These are phyloP conservation scores for Ceratocystiopsis brevicomis DNA, from an alignment of 2,329 filamentous ascomycete genomes.

Conservation along the genomic window DNA sequence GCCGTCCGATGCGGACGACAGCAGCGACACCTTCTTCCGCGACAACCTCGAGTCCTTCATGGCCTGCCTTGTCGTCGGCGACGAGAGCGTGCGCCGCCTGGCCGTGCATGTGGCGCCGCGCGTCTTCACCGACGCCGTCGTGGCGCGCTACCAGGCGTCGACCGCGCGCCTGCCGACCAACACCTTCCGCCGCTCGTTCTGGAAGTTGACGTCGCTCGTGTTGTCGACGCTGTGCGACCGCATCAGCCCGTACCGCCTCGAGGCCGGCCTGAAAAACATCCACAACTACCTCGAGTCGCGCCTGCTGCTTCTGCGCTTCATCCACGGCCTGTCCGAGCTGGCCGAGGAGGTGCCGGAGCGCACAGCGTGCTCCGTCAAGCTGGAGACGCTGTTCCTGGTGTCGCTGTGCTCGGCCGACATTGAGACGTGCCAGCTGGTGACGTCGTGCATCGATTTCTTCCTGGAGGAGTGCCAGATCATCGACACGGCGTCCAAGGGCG, in stretches of 20 bases:
- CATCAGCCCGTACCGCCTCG: slow-evolving; percentile 23
- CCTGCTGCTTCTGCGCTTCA: slow-evolving; percentile 29
- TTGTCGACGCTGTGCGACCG: slow-evolving; percentile 31
- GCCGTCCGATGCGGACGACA: slow-evolving; percentile 15
- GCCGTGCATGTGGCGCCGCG: slow-evolving; percentile 28
- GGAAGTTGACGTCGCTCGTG: slow-evolving; percentile 31
- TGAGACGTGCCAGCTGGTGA: slow-evolving; percentile 45
- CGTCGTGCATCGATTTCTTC: slow-evolving; percentile 39
- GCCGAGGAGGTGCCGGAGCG: slow-evolving; percentile 36
- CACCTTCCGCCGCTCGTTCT: slow-evolving; percentile 26
- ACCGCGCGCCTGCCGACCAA: slow-evolving; percentile 19
- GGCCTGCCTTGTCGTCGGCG: slow-evolving; percentile 32
- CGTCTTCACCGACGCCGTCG: slow-evolving; percentile 23
- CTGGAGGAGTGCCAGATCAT: slow-evolving; percentile 41
- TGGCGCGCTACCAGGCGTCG: slow-evolving; percentile 18
- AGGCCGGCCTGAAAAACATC: slow-evolving; percentile 27
- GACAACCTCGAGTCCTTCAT: slow-evolving; percentile 33
- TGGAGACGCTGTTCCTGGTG: slow-evolving; percentile 44
- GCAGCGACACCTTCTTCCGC: slow-evolving; percentile 21
- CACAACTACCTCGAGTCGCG: slow-evolving; percentile 38
- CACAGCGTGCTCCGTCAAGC: slow-evolving; percentile 29
- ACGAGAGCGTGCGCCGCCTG: slow-evolving; percentile 28
- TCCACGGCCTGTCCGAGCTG: slow-evolving; percentile 37
- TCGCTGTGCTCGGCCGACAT: slow-evolving; percentile 47
- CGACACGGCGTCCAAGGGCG: slow-evolving; percentile 28